These are phyloP conservation scores for Candida tammaniensis DNA, from an alignment of 805 yeast species.

Conservation along the genomic window DNA sequence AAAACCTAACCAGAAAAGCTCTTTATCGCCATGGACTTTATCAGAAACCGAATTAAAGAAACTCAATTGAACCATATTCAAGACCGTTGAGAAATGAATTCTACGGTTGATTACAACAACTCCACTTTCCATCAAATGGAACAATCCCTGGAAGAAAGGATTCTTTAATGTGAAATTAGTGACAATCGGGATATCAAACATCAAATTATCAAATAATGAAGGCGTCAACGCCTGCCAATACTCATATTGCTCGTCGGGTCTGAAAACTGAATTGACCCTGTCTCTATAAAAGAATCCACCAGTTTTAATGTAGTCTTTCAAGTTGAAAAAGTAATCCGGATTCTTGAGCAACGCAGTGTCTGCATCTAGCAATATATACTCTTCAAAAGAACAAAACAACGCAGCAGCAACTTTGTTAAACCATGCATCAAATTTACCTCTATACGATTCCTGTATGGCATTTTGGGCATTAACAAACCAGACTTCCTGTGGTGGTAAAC, in stretches of 20 bases:
- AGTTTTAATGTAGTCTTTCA: slow-evolving; percentile 24
- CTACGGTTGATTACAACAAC: slow-evolving; percentile 20
- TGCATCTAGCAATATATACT: slow-evolving; percentile 50
- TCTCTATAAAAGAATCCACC: slow-evolving; percentile 32
- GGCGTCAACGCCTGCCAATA: slow-evolving; percentile 22
- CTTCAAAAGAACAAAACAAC: slow-evolving; percentile 54
- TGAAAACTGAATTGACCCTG: slow-evolving; percentile 18
- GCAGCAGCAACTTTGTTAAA: slow-evolving; percentile 50
- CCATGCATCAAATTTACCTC: slow-evolving; percentile 18
- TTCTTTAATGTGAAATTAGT: slow-evolving; percentile 26
- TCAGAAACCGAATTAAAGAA: slow-evolving; percentile 17
- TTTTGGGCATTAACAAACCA: slow-evolving; percentile 32
- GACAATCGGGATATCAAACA: slow-evolving; percentile 32
- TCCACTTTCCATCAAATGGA: slow-evolving; percentile 32
- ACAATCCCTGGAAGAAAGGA: slow-evolving; percentile 32
- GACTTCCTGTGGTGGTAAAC: slow-evolving; percentile 20
- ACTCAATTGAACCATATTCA: slow-evolving; percentile 24
- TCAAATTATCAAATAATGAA: slow-evolving; percentile 18
- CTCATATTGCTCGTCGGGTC: slow-evolving; percentile 16
- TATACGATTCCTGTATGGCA: slow-evolving; percentile 17
- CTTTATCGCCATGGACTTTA: slow-evolving; percentile 25
- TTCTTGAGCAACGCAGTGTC: slow-evolving; percentile 37
- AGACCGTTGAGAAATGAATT: slow-evolving; percentile 18
- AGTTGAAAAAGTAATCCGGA: slow-evolving; percentile 23
- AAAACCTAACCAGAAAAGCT: slow-evolving; percentile 24